phyloP scores from a whole-genome alignment of 805 yeast species.

The Metschnikowia arizonensis region DNA sequence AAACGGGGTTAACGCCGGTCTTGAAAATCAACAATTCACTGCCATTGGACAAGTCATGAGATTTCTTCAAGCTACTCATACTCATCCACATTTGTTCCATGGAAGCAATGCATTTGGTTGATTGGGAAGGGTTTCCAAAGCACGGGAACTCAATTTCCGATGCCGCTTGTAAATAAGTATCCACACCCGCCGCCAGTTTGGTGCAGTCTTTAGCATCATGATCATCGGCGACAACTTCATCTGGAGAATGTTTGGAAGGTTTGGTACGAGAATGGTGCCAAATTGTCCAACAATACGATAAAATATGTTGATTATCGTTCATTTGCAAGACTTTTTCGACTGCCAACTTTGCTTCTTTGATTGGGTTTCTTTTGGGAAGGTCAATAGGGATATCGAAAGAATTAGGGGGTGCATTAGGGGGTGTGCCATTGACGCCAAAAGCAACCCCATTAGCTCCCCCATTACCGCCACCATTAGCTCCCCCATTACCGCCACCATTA shows the following conservation, averaged over 20 bases:
- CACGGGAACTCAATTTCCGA: constrained; percentile 39
- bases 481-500: too few species aligned
- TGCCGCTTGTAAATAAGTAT: constrained; percentile 45
- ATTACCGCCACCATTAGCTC: too few species aligned
- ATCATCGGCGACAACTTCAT: constrained; percentile 14
- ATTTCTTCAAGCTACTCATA: constrained; percentile 35
- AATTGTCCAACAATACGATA: constrained; percentile 47
- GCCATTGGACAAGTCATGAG: constrained; percentile 40
- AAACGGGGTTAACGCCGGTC: constrained; percentile 56
- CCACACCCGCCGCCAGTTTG: constrained; percentile 33
- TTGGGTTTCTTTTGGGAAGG: constrained; percentile 35
- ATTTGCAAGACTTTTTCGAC: constrained; percentile 15
- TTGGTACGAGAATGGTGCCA: constrained; percentile 44
- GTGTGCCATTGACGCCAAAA: too few species aligned
- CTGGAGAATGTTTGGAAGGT: constrained; percentile 18
- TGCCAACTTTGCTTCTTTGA: constrained; percentile 31
- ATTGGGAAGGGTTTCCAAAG: constrained; percentile 16
- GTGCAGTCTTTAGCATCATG: constrained; percentile 10
- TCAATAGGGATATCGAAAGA: too few species aligned
- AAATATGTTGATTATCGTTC: constrained; percentile 29
- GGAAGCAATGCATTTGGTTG: constrained; percentile 36
- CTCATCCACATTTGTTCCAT: constrained; percentile 53
- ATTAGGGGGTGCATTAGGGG: too few species aligned
- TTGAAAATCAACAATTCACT: constrained; percentile 57
- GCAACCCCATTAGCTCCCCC: too few species aligned